These are phyloP conservation scores for Novakomyces olei DNA, from an alignment of 805 yeast species.

Conservation along the genomic window DNA sequence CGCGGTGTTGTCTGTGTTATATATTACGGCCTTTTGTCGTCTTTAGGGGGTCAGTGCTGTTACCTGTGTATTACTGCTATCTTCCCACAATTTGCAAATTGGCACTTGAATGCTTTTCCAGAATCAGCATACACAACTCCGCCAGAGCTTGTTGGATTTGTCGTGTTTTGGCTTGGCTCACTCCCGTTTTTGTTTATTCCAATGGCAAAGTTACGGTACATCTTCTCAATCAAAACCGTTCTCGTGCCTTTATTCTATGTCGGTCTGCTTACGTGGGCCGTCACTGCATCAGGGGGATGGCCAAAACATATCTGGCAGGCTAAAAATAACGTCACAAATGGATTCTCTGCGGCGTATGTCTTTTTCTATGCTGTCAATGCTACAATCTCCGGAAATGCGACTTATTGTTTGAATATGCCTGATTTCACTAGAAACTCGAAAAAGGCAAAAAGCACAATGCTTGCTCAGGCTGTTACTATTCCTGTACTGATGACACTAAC, in stretches of 20 bases:
- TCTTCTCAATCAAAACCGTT: not conserved
- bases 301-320: not conserved
- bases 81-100: not conserved
- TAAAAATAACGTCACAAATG: not conserved
- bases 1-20: not conserved
- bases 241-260: not conserved
- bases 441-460: not conserved
- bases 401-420: conserved; percentile 4
- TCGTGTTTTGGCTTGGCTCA: not conserved
- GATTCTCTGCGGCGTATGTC: not conserved
- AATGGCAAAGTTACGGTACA: not conserved
- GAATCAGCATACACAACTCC: not conserved
- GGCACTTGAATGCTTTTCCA: not conserved
- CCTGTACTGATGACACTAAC: conserved; percentile 17
- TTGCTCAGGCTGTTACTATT: conserved; percentile 21
- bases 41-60: not conserved
- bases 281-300: not conserved
- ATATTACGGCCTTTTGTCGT: not conserved
- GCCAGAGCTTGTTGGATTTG: not conserved
- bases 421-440: not conserved
- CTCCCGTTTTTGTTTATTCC: not conserved
- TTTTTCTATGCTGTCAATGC: not conserved
- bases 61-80: not conserved
- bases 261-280: not conserved
- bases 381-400: not conserved